Conservation (phyloP, 768 basidiomycete genomes). For the Epithele typhae region DNA sequence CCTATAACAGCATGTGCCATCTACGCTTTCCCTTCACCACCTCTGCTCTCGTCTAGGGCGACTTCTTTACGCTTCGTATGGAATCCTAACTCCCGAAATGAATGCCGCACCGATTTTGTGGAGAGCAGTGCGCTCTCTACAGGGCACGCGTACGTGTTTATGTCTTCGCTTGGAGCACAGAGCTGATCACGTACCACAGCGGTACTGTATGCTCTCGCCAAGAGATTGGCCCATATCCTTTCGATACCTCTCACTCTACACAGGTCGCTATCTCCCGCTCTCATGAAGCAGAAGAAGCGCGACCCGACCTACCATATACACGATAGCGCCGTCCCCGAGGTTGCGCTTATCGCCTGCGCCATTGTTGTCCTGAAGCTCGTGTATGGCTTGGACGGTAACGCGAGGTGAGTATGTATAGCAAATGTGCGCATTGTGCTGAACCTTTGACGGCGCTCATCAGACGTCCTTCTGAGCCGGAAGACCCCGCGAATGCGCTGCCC, state of each 20-base stretch:
- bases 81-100: conserved; percentile 63
- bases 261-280: conserved; percentile 42
- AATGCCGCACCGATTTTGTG: conserved; percentile 78
- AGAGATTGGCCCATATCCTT: conserved; percentile 50
- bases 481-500: conserved; percentile 62
- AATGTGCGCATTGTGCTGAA: neutral
- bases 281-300: conserved; percentile 29
- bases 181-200: too few species aligned
- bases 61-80: conserved; percentile 47
- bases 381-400: conserved; percentile 74
- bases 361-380: conserved; percentile 79
- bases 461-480: conserved; percentile 39
- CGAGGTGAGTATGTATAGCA: too few species aligned
- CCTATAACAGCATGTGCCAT: conserved; percentile 73
- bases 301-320: conserved; percentile 46
- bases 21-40: conserved; percentile 50
- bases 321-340: conserved; percentile 68
- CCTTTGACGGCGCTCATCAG: too few species aligned
- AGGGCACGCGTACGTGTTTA: conserved; percentile 70
- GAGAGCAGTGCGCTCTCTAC: conserved; percentile 63
- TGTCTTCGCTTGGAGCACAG: too few species aligned
- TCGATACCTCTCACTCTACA: conserved; percentile 60
- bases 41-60: conserved; percentile 60
- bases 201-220: conserved; percentile 59
- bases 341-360: conserved; percentile 52